phyloP scores from a whole-genome alignment of 176 grass and related monocot genomes.

The Ananas comosus region DNA sequence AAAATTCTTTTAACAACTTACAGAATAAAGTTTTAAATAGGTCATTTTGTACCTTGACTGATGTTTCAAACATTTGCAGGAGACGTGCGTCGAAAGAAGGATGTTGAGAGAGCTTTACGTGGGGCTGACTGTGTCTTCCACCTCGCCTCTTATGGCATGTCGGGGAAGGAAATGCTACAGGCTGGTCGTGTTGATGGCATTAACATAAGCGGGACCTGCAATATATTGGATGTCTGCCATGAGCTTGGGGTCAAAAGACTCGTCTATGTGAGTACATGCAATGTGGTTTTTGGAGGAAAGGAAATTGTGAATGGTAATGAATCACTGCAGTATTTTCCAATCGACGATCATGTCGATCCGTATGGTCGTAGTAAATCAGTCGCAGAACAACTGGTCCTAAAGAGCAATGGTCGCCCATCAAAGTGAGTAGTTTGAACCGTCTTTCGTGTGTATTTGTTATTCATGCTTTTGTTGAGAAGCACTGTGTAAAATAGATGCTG shows the following conservation, averaged over 20 bases:
- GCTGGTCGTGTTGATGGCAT: slow-evolving; percentile 41
- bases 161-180: slow-evolving; percentile 86
- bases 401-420: slow-evolving; percentile 54
- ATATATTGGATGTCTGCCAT: slow-evolving; percentile 62
- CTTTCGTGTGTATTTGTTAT: too few relatives aligned
- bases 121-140: slow-evolving; percentile 69
- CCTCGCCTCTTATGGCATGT: slow-evolving; percentile 93
- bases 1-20: too few relatives aligned
- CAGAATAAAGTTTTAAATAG: neutral
- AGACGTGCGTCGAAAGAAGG: slow-evolving; percentile 51
- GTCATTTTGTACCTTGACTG: neutral
- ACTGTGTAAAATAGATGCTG: too few relatives aligned
- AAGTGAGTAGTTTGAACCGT: slow-evolving; percentile 42
- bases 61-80: slow-evolving; percentile 29
- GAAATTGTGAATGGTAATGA: slow-evolving; percentile 68
- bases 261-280: slow-evolving; percentile 82
- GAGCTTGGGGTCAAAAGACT: slow-evolving; percentile 57
- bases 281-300: slow-evolving; percentile 79
- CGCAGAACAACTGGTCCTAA: slow-evolving; percentile 82
- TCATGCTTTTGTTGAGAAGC: too few relatives aligned
- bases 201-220: slow-evolving; percentile 90
- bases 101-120: slow-evolving; percentile 41
- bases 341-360: slow-evolving; percentile 74
- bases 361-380: slow-evolving; percentile 84
- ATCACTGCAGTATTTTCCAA: slow-evolving; percentile 63